phyloP scores from a whole-genome alignment of 1,139 yeast genomes.

The Yamadazyma siamensis region DNA sequence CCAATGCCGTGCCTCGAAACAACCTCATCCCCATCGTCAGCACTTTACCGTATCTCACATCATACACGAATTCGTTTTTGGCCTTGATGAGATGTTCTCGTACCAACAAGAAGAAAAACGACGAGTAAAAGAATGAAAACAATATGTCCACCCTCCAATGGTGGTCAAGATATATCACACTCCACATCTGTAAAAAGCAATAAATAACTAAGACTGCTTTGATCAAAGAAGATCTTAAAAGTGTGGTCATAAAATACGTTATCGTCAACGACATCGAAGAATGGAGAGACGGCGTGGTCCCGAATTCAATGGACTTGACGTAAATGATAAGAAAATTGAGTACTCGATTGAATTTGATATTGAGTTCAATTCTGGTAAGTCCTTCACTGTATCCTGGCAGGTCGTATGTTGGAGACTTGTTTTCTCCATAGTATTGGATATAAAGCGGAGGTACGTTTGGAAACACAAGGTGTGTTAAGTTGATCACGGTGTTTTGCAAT shows the following conservation, averaged over 20 bases:
- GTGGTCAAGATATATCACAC: constrained; percentile 69
- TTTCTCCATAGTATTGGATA: constrained; percentile 55
- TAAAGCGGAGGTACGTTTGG: constrained; percentile 79
- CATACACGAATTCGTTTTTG: constrained; percentile 30
- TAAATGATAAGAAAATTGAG: constrained; percentile 58
- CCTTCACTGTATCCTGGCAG: constrained; percentile 73
- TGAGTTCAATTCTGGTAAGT: constrained; percentile 58
- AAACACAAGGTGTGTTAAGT: constrained; percentile 53
- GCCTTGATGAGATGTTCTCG: constrained; percentile 24
- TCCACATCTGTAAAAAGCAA: constrained; percentile 67
- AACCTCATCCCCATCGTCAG: constrained; percentile 61
- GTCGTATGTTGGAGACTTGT: constrained; percentile 51
- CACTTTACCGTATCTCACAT: constrained; percentile 17
- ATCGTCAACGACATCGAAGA: constrained; percentile 61
- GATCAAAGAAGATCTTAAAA: constrained; percentile 34
- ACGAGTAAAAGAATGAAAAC: constrained; percentile 31
- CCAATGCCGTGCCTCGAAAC: constrained; percentile 42
- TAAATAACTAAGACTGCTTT: constrained; percentile 32
- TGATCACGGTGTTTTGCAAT: constrained; percentile 57
- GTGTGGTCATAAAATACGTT: constrained; percentile 43
- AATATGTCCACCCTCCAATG: constrained; percentile 63
- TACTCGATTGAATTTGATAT: constrained; percentile 55
- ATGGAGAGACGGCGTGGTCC: constrained; percentile 67
- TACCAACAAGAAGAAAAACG: constrained; percentile 18
- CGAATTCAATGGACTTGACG: constrained; percentile 66